Base-by-base conservation (phyloP, 805 yeast genomes). In the Cyberlindnera mississippiensis region DNA sequence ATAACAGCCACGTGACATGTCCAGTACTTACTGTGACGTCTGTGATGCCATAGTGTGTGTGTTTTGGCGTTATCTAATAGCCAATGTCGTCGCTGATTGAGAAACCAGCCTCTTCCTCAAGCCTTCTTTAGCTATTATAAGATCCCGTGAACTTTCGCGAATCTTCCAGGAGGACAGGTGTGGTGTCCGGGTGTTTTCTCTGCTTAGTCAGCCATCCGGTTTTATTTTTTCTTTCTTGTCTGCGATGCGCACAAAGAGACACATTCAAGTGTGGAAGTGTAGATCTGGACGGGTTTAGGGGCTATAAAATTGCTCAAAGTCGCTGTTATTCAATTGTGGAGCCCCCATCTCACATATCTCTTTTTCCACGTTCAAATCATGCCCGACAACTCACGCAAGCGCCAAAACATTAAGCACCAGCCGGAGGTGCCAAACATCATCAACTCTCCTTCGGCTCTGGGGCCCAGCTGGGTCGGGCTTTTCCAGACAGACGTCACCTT, bases 391-490 rank as follows among this genome's bases (percentile, higher is more conserved):
- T 45, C 45, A 22, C 42, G 45, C 42, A 41, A 45, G 28, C 42
- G 48, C 22, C 38, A 44, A 28, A 37, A 40, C 36, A 35, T 33
- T 35, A 46, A 42, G 33, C 28, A 38, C n/a, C 44, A 45, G 28
- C 53, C 56, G 2, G 67, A 62, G 36, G 50, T 62, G 13, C 69
- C 67, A 4, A 72, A 72, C 49, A 67, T 75, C 19, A 49, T 69
- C 28, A 55, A 58, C 7, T 44, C 52, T 11, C 50, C 52, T 12
- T 77, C 86, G 0, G 57, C 60, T 1, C 57, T 84, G 28, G 90
- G 90, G 0, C 59, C 65, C 1, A 66, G 67, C 29, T 84, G 93
- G 93, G 72, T 75, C 15, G 78, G 84, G 0, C 59, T 82, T 1
- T 82, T 75, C 53, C 68, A 70, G 43, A 57, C 66, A 0, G 56